Percentiles rank a stretch among this genome's conserved stretches.
Evolutionary conservation across 1,284 basidiomycete species (phyloP).

Genomic region (Takashimella tepidaria): DNA sequence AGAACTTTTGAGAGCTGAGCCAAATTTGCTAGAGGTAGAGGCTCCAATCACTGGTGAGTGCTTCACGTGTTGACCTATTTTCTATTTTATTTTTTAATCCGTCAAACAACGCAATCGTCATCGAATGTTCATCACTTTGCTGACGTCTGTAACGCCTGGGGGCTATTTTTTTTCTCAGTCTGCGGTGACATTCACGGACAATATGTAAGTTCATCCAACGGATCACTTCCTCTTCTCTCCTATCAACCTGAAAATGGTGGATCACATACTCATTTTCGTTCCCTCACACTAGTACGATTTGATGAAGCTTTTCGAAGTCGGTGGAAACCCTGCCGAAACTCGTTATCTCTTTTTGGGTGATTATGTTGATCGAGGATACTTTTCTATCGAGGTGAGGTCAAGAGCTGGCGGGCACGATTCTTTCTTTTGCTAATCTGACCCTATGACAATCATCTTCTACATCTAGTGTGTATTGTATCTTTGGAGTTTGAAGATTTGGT

Average conservation of each 20-base stretch:
- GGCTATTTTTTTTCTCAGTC: conserved; percentile 60
- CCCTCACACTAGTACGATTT: conserved; percentile 97
- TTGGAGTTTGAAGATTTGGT: conserved; percentile 89
- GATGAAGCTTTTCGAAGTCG: conserved; percentile 97
- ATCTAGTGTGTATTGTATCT: conserved; percentile 83
- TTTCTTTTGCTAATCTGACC: background rate
- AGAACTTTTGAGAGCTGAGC: conserved; percentile 69
- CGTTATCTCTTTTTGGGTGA: conserved; percentile 95
- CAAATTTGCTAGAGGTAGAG: conserved; percentile 85
- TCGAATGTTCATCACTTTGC: conserved; percentile 9
- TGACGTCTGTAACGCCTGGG: too few relatives aligned
- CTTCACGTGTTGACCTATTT: conserved; percentile 13
- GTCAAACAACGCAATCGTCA: too few relatives aligned
- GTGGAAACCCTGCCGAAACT: conserved; percentile 83
- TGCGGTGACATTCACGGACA: conserved; percentile 97
- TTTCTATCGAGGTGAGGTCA: conserved; percentile 74
- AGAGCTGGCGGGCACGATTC: background rate
- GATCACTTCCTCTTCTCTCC: conserved; percentile 1
- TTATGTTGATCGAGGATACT: conserved; percentile 96
- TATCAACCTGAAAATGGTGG: too few relatives aligned
- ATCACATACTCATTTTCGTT: too few relatives aligned
- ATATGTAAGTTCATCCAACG: conserved; percentile 61
- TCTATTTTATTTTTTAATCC: too few relatives aligned
- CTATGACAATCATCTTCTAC: too few relatives aligned
- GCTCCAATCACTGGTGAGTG: conserved; percentile 85